Base-by-base conservation (phyloP, 805 yeast species). In the Metschnikowia similis region DNA sequence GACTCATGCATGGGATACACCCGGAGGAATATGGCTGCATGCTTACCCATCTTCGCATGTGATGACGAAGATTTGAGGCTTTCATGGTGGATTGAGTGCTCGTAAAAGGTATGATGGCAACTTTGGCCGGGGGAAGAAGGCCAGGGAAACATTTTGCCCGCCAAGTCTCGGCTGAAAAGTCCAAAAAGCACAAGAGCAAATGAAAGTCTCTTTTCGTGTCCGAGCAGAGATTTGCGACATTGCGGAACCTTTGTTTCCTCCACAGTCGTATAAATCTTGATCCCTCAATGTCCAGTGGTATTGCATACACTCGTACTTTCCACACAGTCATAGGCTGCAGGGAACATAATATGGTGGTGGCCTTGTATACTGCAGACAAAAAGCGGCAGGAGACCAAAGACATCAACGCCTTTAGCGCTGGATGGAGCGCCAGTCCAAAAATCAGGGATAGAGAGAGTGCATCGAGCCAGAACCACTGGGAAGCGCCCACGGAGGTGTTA, bases 381-480 rank as follows among this genome's bases (percentile, higher is more conserved):
- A 66, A 70, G 8, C 74, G 67, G 50, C 73, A 64, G 8, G 67
- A 60, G 1, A 75, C 62, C 45, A 84, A 67, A 49, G 77, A 78
- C 4, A 68, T 63, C 27, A 83, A 54, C 43, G 76, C 77, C 3
- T 51, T 41, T 5, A 79, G 41, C 0, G 74, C 28, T 44, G 59
- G 53, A 57, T 63, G 50, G 17, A 52, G 34, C 14, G 46, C 32
- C 41, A n/a, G 11, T n/a, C 51, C 38, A 32, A 9, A 30, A 16
- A 6, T 48, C 48, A 47, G 38, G 54, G 56, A 47, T 4, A 71
- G 60, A 51, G 58, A 67, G 14, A 79, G 79, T 8, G 78, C 66
- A 52, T 81, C 82, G 13, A 81, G 64, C 87, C 87, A 82, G 45
- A 44, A 57, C 87, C 87, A 83, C 1, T 71, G 74, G 9, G 52